These are phyloP conservation scores for Niveomyces coronatus DNA, from an alignment of 2,329 filamentous ascomycete genomes.

Conservation along the genomic window DNA sequence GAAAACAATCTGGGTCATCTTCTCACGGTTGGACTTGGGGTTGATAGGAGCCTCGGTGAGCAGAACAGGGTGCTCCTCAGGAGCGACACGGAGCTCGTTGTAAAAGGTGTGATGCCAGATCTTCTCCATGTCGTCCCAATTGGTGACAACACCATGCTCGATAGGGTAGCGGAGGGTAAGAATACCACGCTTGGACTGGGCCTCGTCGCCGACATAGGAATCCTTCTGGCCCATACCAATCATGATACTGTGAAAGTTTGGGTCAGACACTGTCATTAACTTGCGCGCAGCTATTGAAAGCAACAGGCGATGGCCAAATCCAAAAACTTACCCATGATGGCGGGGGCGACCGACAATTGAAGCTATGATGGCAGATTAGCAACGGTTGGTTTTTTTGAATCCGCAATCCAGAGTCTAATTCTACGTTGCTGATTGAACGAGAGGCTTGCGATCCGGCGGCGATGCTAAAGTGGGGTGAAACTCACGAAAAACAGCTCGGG, in stretches of 20 bases:
- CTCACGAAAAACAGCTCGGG: constrained; percentile 99
- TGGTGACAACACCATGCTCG: constrained; percentile 99
- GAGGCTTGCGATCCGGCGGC: constrained; percentile 5
- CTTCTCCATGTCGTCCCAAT: constrained; percentile 99
- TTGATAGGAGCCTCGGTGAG: constrained; percentile 99
- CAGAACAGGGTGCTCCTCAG: constrained; percentile 98
- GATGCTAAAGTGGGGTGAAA: constrained; percentile 28
- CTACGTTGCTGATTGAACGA: constrained; percentile 1
- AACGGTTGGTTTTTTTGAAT: background rate
- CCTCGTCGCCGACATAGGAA: constrained; percentile 99
- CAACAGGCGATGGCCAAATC: too few relatives aligned
- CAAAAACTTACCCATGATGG: constrained; percentile 86
- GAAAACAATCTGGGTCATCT: constrained; percentile 99
- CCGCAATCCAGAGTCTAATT: background rate
- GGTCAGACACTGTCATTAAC: too few relatives aligned
- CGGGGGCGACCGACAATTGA: constrained; percentile 99
- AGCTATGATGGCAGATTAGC: constrained; percentile 4
- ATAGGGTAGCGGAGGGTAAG: constrained; percentile 98
- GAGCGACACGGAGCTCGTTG: constrained; percentile 99
- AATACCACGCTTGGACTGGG: constrained; percentile 99
- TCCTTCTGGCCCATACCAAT: constrained; percentile 99
- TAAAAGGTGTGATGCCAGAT: constrained; percentile 99
- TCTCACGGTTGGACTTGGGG: constrained; percentile 99
- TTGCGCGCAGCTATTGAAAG: too few relatives aligned
- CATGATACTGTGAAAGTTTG: constrained; percentile 69